Conservation (phyloP, 495 filamentous ascomycete species). For the Amniculicola lignicola region DNA sequence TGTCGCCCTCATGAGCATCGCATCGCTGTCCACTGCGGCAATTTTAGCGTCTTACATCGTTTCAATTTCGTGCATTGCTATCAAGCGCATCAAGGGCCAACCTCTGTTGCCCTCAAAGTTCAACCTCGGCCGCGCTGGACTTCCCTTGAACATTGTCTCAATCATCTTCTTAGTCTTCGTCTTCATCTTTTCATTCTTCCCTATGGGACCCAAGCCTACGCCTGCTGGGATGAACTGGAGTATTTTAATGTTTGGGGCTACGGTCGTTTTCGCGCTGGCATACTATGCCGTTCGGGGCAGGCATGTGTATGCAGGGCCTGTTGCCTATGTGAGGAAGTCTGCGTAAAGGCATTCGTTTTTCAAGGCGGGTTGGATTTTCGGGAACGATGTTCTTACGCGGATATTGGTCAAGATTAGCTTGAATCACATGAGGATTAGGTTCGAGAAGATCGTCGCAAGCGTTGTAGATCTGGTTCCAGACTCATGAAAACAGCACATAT, state of each 20-base stretch:
- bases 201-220: constrained; percentile 44
- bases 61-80: constrained; percentile 48
- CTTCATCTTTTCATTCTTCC: constrained; percentile 57
- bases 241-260: constrained; percentile 17
- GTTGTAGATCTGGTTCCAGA: too few relatives aligned
- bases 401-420: too few relatives aligned
- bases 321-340: constrained; percentile 19
- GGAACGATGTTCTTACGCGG: not conserved
- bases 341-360: not conserved
- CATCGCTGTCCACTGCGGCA: constrained; percentile 48
- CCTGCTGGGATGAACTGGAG: constrained; percentile 22
- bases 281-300: constrained; percentile 15
- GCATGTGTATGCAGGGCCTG: constrained; percentile 21
- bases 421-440: too few relatives aligned
- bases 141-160: constrained; percentile 48
- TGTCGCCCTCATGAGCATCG: constrained; percentile 49
- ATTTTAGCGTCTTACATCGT: constrained; percentile 52
- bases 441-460: too few relatives aligned
- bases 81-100: constrained; percentile 38
- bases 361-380: not conserved
- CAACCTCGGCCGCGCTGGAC: constrained; percentile 50
- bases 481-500: too few relatives aligned
- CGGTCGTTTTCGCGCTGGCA: constrained; percentile 12
- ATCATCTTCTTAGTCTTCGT: constrained; percentile 47
- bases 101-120: constrained; percentile 49